phyloP scores from a whole-genome alignment of 1,284 basidiomycete species.

The Ustilago cynodontis region DNA sequence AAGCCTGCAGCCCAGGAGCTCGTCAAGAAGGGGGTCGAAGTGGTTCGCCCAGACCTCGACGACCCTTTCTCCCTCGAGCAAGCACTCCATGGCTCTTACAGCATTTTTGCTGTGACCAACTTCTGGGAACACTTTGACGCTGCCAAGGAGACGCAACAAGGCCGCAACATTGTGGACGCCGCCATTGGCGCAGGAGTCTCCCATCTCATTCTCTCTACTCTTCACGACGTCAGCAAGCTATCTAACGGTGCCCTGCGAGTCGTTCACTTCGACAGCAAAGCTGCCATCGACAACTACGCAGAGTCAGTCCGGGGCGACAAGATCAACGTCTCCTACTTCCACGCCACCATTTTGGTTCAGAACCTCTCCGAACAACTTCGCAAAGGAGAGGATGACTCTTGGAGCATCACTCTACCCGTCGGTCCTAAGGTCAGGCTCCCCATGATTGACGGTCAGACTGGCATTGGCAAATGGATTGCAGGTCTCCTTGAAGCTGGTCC shows the following conservation, averaged over 20 bases:
- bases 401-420: slow-evolving; percentile 34
- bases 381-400: slow-evolving; percentile 32
- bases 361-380: slow-evolving; percentile 22
- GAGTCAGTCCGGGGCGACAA: slow-evolving; percentile 32
- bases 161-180: slow-evolving; percentile 72
- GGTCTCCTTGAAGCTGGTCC: slow-evolving; percentile 42
- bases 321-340: slow-evolving; percentile 51
- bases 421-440: slow-evolving; percentile 25
- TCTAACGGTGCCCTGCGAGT: slow-evolving; percentile 60
- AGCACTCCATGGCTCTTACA: slow-evolving; percentile 70
- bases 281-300: slow-evolving; percentile 53
- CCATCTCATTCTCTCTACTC: slow-evolving; percentile 70
- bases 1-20: slow-evolving; percentile 38
- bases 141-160: slow-evolving; percentile 64
- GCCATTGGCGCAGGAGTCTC: slow-evolving; percentile 68
- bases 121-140: slow-evolving; percentile 48
- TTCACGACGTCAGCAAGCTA: slow-evolving; percentile 44
- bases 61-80: slow-evolving; percentile 66
- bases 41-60: slow-evolving; percentile 69
- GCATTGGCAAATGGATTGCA: slow-evolving; percentile 53
- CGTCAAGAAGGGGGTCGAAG: slow-evolving; percentile 66
- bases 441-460: slow-evolving; percentile 35
- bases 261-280: slow-evolving; percentile 52
- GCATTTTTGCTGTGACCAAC: slow-evolving; percentile 71
- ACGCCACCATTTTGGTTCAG: slow-evolving; percentile 50